Base-by-base conservation (phyloP, 2,329 filamentous ascomycete genomes). In the Calonectria pauciramosa region DNA sequence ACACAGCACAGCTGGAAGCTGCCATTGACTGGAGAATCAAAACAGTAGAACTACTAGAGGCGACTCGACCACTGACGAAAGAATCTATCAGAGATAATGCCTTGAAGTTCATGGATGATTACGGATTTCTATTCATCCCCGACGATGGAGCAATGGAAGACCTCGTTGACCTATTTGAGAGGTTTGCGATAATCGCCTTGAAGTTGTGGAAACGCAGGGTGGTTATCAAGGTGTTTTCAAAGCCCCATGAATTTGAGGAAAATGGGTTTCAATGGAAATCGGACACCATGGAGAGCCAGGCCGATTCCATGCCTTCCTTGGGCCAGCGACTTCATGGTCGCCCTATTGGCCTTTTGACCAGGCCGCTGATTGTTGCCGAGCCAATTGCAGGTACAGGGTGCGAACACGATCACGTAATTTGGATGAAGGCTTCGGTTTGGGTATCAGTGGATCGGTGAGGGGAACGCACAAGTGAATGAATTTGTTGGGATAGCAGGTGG, bases 161-260 rank as follows among this genome's bases (percentile, higher is more conserved):
- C 6, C 54, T 72, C 18, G 14, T 47, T 16, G 23, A 11, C 9
- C 20, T 72, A 0, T 60, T 72, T 6, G 52, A 65, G 7, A 20
- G 32, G 6, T 72, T 72, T 23, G 64, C 51, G 23, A 64, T 6
- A 10, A 41, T 68, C 4, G 64, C 70, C 7, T 16, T 72, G 30
- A 47, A 68, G 32, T 20, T 72, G 20, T 72, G 70, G 70, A 68
- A 68, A 51, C 38, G 65, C 18, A 68, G 36, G 13, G n/a, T n/a
- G 20, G 18, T 18, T 3, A 72, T 72, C 28, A 28, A 26, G 4
- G 64, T 68, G 20, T 10, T 30, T 8, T 38, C 51, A 18, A 26
- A 59, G 5, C 16, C 18, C 13, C 20, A 54, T 14, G 26, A 68
- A 14, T 60, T 72, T 60, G 9, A 34, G 8, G 10, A 9, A 14